Evolutionary conservation across 768 basidiomycete species (phyloP), one percentile per base, ranked within the genome.

Genomic region (Cystobasidium tubakii): DNA sequence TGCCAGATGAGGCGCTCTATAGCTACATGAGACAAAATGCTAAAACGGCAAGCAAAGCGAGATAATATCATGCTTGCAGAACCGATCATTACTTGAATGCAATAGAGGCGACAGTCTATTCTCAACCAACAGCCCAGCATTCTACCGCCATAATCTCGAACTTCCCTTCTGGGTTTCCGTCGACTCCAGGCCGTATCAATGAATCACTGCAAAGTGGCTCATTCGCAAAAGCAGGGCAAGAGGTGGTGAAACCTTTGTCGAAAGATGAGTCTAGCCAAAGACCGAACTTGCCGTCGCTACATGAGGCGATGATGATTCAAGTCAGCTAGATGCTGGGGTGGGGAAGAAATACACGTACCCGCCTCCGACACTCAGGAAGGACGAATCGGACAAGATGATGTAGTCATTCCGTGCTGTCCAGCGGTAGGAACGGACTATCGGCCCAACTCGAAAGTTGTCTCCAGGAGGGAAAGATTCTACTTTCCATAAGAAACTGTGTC

Each of bases 341-440:
- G 70, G 23, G 21, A 42, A 75, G 21, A 50, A 19, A 50, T 9
- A 19, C 12, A 85, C 89, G 73, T 75, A 92, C 92, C 94, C 94
- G 77, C 94, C 94, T 15, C 93, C 94, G 78, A 95, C 91, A 0
- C 91, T 91, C 74, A 96, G 84, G 76, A 86, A 91, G 19, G 85
- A 86, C 0, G 86, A 82, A 78, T 94, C 90, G 81, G 91, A 93
- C 7, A 95, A 84, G 25, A 90, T 88, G 46, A 96, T 89, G 78
- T 97, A 97, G 66, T 88, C 88, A 79, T 98, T 99, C 80, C 82
- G 86, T 1, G 92, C 92, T 0, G 93, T 94, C 88, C 90, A 90
- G 62, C 85, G 87, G 83, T 86, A 93, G 33, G 90, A 85, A 31
- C 86, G 83, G 50, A 92, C 78, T 2, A 80, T 55, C 9, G 75